phyloP scores from a whole-genome alignment of 495 filamentous ascomycete species.

The Immersiella caudata region DNA sequence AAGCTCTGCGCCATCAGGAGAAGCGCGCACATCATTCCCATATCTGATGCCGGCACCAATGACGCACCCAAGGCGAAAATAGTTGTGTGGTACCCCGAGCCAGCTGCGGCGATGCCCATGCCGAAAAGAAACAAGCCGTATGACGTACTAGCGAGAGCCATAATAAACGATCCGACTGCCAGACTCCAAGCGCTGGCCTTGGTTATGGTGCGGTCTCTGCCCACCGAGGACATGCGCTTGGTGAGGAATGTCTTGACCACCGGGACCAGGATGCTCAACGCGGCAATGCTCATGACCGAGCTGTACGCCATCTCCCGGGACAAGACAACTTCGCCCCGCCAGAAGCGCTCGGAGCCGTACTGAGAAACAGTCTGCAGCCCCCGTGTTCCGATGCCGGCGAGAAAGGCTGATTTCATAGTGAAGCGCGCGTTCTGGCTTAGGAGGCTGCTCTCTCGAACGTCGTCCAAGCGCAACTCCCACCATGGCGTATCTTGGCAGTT shows the following conservation, averaged over 20 bases:
- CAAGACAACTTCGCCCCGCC: no score
- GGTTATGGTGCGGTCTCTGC: background rate
- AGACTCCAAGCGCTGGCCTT: background rate
- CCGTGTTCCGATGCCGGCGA: no score
- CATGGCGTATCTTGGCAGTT: no score
- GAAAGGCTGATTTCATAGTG: no score
- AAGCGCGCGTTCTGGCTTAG: no score
- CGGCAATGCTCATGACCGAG: background rate
- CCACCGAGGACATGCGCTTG: background rate
- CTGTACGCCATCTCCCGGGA: background rate
- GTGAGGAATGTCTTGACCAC: background rate
- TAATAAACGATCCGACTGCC: background rate
- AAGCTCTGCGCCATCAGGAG: background rate
- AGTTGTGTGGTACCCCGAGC: background rate
- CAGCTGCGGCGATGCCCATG: background rate
- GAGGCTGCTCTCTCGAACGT: no score
- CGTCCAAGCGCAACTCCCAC: no score
- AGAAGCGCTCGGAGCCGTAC: no score
- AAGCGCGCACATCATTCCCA: background rate
- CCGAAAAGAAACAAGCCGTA: background rate
- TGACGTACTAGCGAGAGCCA: background rate
- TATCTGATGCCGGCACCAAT: background rate
- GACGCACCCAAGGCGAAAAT: background rate
- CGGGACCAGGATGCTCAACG: background rate
- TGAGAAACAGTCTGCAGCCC: no score